These are phyloP conservation scores for Venustampulla echinocandica DNA, from an alignment of 495 filamentous ascomycete species.

Conservation along the genomic window DNA sequence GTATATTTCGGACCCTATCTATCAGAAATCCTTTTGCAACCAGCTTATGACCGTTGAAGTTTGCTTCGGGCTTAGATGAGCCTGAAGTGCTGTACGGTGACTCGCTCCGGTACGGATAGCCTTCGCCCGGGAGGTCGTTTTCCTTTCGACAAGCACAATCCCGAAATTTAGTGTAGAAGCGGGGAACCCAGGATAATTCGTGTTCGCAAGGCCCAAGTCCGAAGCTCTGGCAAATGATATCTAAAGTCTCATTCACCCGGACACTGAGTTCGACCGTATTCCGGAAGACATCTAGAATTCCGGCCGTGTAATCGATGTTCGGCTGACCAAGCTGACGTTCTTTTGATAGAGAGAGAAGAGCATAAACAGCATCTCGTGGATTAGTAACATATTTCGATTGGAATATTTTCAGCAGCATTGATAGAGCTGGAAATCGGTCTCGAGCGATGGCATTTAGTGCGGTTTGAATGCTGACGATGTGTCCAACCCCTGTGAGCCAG, in stretches of 20 bases:
- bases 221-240: neutral
- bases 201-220: neutral
- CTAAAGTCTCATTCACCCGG: neutral
- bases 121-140: neutral
- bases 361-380: neutral
- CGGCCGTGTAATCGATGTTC: neutral
- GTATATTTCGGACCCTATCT: neutral
- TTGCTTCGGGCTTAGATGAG: neutral
- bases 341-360: neutral
- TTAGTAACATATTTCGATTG: neutral
- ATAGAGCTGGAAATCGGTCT: neutral
- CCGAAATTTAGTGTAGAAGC: neutral
- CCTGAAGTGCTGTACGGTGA: neutral
- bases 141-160: neutral
- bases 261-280: neutral
- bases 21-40: neutral
- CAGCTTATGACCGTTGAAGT: neutral
- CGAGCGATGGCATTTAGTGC: neutral
- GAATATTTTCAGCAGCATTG: neutral
- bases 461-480: neutral
- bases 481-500: neutral
- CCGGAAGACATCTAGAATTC: neutral
- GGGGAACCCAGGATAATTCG: neutral
- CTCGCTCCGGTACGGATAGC: neutral
- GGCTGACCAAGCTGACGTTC: neutral